These are phyloP conservation scores for Adansonia rubrostipa DNA, from an alignment of 441 rosid species.

Conservation along the genomic window DNA sequence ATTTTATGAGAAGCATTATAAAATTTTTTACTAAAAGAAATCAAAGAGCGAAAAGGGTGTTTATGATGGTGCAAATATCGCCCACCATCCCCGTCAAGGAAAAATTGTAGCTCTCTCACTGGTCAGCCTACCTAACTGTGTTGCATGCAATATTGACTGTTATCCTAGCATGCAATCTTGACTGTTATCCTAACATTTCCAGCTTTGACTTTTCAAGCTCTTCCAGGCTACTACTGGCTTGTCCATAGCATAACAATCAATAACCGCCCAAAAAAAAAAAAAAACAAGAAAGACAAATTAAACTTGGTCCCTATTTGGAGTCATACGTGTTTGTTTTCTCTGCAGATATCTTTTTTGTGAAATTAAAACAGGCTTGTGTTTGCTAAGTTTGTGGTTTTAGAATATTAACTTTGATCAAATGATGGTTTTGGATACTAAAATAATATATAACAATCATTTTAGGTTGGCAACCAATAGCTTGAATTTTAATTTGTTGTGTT, in stretches of 20 bases:
- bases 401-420: not conserved
- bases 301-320: not conserved
- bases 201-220: not conserved
- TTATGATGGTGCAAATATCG: slow-evolving; percentile 38
- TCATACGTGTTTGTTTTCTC: not conserved
- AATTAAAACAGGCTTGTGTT: not conserved
- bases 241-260: not conserved
- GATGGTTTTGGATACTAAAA: no score
- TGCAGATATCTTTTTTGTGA: not conserved
- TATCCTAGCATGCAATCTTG: not conserved
- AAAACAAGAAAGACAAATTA: not conserved
- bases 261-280: not conserved
- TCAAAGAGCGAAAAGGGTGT: slow-evolving; percentile 32
- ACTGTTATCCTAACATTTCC: slow-evolving; percentile 17
- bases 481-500: no score
- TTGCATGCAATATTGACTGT: not conserved
- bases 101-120: slow-evolving; percentile 25
- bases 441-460: no score
- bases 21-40: slow-evolving; percentile 16
- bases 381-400: not conserved
- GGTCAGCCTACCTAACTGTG: slow-evolving; percentile 6
- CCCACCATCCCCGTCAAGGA: slow-evolving; percentile 23
- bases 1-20: not conserved
- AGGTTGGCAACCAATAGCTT: no score
- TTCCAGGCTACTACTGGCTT: not conserved